Conservation (phyloP, 768 basidiomycete species). For the Kwoniella dendrophila region DNA sequence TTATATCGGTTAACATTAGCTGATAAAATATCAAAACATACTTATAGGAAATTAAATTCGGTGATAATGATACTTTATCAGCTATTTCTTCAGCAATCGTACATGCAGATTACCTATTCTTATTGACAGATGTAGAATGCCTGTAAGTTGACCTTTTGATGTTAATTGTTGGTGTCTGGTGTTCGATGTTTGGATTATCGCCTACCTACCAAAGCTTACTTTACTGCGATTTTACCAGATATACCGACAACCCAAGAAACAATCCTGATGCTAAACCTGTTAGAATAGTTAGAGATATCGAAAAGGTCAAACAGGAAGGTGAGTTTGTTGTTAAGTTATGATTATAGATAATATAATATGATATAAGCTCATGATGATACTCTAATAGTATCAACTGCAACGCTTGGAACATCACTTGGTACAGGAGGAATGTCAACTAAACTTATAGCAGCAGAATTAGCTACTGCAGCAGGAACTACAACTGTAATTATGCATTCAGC, state of each 20-base stretch:
- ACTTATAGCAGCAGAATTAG: slow-evolving; percentile 95
- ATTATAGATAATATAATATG: not conserved
- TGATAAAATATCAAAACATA: not conserved
- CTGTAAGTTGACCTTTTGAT: slow-evolving; percentile 55
- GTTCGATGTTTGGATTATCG: not conserved
- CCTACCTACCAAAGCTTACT: no score
- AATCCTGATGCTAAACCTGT: slow-evolving; percentile 80
- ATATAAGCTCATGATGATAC: not conserved
- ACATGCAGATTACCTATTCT: slow-evolving; percentile 94
- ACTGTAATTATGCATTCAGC: slow-evolving; percentile 88
- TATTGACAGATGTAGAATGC: slow-evolving; percentile 94
- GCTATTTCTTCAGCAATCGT: slow-evolving; percentile 98
- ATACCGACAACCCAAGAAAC: slow-evolving; percentile 91
- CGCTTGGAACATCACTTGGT: slow-evolving; percentile 87
- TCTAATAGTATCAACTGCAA: slow-evolving; percentile 78
- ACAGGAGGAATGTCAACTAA: slow-evolving; percentile 99
- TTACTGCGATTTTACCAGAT: slow-evolving; percentile 54
- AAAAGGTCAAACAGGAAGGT: slow-evolving; percentile 80
- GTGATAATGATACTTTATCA: slow-evolving; percentile 96
- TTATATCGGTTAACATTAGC: not conserved
- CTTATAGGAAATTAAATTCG: slow-evolving; percentile 95
- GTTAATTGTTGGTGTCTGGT: not conserved
- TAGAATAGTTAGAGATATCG: slow-evolving; percentile 77
- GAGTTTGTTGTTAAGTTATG: slow-evolving; percentile 24
- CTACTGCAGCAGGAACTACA: slow-evolving; percentile 89